Percentiles rank a stretch among this genome's conserved stretches.
These are phyloP conservation scores for Nepenthes gracilis DNA, from an alignment of 148 eudicot species.

Conservation along the genomic window DNA sequence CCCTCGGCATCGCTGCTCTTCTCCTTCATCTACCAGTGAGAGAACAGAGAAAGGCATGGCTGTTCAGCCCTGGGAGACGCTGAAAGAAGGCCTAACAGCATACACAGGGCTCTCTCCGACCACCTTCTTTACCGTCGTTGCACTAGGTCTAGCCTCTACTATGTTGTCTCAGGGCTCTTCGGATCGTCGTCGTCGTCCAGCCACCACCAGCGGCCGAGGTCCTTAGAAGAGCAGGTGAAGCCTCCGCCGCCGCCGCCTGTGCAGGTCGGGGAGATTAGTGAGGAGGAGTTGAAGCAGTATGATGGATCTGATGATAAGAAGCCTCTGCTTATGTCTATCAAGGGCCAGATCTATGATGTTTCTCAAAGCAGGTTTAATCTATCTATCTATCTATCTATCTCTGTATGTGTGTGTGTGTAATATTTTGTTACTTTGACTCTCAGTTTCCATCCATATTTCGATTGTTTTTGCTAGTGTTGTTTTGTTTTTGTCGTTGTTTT, in stretches of 20 bases:
- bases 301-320: conserved; percentile 72
- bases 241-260: conserved; percentile 81
- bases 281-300: conserved; percentile 53
- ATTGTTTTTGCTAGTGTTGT: not conserved
- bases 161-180: conserved; percentile 42
- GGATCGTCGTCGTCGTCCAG: conserved; percentile 29
- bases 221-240: conserved; percentile 28
- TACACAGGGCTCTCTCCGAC: conserved; percentile 80
- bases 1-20: not conserved
- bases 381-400: not conserved
- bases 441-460: not conserved
- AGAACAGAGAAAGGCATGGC: conserved; percentile 37
- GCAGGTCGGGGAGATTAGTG: conserved; percentile 77
- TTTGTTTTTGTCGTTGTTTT: not conserved
- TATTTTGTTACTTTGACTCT: not conserved
- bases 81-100: conserved; percentile 50
- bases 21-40: not conserved
- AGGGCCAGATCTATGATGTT: conserved; percentile 97
- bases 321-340: conserved; percentile 93
- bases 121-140: conserved; percentile 61
- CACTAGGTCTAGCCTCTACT: conserved; percentile 67
- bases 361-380: conserved; percentile 71
- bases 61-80: conserved; percentile 55
- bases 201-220: conserved; percentile 13
- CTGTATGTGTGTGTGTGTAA: not conserved